Evolutionary conservation across 2,329 filamentous ascomycete genomes (phyloP).

Genomic region (Myriosclerotinia duriaeana): DNA sequence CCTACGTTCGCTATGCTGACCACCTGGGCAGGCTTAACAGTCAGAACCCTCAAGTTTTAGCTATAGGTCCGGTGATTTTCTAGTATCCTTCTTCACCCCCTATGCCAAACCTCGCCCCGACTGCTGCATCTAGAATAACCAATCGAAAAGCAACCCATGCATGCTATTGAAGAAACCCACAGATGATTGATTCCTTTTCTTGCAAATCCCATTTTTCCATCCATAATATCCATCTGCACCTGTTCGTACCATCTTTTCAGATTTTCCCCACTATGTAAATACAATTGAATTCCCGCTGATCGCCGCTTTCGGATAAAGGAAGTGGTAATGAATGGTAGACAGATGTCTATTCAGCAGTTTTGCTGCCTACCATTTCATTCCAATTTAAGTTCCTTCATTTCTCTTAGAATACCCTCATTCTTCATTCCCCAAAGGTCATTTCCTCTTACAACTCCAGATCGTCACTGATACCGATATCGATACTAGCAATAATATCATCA

Average conservation of each 20-base stretch:
- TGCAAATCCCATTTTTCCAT: neutral
- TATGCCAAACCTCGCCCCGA: neutral
- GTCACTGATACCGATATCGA: slow-evolving; percentile 91
- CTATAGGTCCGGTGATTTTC: too few relatives aligned
- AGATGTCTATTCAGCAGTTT: neutral
- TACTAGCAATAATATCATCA: slow-evolving; percentile 84
- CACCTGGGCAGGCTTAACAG: too few relatives aligned
- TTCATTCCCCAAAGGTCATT: neutral
- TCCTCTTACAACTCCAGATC: slow-evolving; percentile 48
- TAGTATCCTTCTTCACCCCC: too few relatives aligned
- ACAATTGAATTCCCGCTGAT: neutral
- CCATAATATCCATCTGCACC: slow-evolving; percentile 2
- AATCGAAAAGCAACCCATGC: neutral
- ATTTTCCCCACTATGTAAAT: neutral
- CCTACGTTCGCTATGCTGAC: too few relatives aligned
- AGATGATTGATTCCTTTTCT: neutral
- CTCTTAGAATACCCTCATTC: neutral
- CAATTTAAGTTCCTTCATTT: neutral
- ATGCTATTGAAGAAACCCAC: neutral
- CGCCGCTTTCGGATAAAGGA: neutral
- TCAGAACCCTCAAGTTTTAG: too few relatives aligned
- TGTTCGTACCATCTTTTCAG: neutral
- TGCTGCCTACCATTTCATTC: neutral
- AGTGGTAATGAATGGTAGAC: neutral
- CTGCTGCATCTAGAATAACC: neutral